A percentile compares a stretch with the other conserved stretches of the same genome.
Evolutionary conservation across 805 yeast genomes (phyloP).

Genomic region (Kuraishia hungarica): DNA sequence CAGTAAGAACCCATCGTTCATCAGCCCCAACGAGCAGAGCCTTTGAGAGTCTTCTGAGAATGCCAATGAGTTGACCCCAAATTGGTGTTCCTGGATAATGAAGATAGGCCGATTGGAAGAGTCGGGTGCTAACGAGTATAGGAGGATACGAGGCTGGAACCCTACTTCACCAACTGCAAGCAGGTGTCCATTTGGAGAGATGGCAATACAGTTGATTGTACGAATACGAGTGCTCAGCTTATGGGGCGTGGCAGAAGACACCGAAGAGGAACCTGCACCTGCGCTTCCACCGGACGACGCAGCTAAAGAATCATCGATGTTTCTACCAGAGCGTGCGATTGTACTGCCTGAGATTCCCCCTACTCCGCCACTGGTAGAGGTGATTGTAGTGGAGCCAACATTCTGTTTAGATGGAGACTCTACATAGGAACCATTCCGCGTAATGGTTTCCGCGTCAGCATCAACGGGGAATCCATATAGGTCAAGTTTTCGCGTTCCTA

Average conservation of each 20-base stretch:
- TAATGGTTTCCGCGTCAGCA: slow-evolving; percentile 21
- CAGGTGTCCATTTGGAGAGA: slow-evolving; percentile 43
- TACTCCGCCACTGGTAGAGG: no score
- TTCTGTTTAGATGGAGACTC: neutral
- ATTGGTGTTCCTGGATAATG: slow-evolving; percentile 51
- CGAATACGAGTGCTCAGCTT: slow-evolving; percentile 31
- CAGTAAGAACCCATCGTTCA: slow-evolving; percentile 60
- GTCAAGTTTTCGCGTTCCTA: slow-evolving; percentile 15
- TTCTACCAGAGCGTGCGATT: neutral
- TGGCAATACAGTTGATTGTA: slow-evolving; percentile 46
- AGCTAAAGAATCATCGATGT: slow-evolving; percentile 5
- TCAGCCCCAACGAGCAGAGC: slow-evolving; percentile 55
- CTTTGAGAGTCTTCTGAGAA: slow-evolving; percentile 52
- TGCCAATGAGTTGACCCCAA: slow-evolving; percentile 46
- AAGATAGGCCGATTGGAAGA: slow-evolving; percentile 41
- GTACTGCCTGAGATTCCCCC: neutral
- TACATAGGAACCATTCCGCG: slow-evolving; percentile 8
- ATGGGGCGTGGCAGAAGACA: no score
- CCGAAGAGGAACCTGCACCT: no score
- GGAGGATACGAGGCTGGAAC: slow-evolving; percentile 53
- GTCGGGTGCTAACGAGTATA: slow-evolving; percentile 48
- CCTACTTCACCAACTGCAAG: slow-evolving; percentile 70
- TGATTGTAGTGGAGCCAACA: neutral
- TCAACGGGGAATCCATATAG: slow-evolving; percentile 25
- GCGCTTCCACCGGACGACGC: slow-evolving; percentile 10